Base-by-base conservation (phyloP, 2,329 filamentous ascomycete genomes). In the Botrytis fabae region DNA sequence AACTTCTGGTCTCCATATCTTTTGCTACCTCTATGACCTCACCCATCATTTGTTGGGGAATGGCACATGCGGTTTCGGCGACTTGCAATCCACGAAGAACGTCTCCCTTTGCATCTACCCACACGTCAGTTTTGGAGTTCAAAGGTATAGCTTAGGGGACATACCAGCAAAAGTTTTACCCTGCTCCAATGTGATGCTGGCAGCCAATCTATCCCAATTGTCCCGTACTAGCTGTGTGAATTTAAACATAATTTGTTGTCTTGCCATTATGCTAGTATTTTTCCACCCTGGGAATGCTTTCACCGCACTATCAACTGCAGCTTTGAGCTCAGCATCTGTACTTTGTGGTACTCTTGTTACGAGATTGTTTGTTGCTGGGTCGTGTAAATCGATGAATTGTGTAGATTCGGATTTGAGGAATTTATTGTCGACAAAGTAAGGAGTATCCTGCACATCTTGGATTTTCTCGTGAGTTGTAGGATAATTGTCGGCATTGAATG, bases 241-340 rank as follows among this genome's bases (percentile, higher is more conserved):
- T 83, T 92, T 92, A 87, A 96, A 95, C 92, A 95, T 94, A 84
- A 95, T 91, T 84, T 93, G 90, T 86, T 96, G 93, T 75, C 93
- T 87, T 75, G 88, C 85, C 77, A 96, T 86, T 76, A 95, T 85
- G 81, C 89, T 93, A 40, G 89, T 95, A 76, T 87, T 86, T 78
- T 86, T 89, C 93, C 93, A 96, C 69, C 85, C 85, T 76, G 90
- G 88, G 82, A 93, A 95, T 1, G 93, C 93, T 83, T 89, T 90
- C 83, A 92, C 85, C 7, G 93, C 93, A 80, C 91, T 93, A 77
- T 89, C 91, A 3, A 95, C 92, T 10, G 90, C 91, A 22, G 91
- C 91, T 82, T 88, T 87, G 79, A 96, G 88, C 85, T 96, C 93
- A 73, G 85, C 90, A 80, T 93, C 89, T 22, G 93, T 95, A 83